Conservation (phyloP, 2,329 filamentous ascomycete species). For the Alternaria incomplexa region DNA sequence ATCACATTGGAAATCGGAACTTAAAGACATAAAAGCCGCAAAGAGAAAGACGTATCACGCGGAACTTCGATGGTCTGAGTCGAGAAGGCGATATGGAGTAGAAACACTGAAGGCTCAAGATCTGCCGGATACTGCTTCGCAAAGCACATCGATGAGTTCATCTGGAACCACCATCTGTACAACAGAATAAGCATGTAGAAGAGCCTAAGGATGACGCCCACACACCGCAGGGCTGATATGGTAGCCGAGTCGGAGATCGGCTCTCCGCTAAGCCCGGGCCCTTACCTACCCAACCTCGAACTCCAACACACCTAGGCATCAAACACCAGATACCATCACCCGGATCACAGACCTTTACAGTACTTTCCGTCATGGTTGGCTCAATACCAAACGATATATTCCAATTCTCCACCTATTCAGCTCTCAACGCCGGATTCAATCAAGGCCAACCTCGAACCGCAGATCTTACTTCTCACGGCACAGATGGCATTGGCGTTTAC, state of each 20-base stretch:
- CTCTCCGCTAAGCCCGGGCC: slow-evolving; percentile 14
- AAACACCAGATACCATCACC: neutral
- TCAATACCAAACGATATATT: slow-evolving; percentile 55
- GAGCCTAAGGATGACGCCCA: neutral
- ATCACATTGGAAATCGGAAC: neutral
- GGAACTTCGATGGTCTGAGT: neutral
- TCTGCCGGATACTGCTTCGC: neutral
- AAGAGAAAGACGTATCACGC: neutral
- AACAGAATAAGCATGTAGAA: neutral
- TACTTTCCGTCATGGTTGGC: slow-evolving; percentile 38
- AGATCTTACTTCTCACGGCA: slow-evolving; percentile 51
- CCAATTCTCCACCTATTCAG: slow-evolving; percentile 51
- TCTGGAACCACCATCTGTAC: neutral
- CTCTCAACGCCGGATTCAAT: slow-evolving; percentile 46
- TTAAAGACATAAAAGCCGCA: neutral
- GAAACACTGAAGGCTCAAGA: neutral
- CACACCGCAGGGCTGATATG: neutral
- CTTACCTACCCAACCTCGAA: neutral
- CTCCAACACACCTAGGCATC: neutral
- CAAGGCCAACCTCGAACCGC: slow-evolving; percentile 41
- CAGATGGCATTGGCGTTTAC: slow-evolving; percentile 52
- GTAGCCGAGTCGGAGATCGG: slow-evolving; percentile 14
- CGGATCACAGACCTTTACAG: neutral
- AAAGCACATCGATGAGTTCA: neutral
- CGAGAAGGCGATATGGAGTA: neutral